Evolutionary conservation across 495 filamentous ascomycete species (phyloP), one percentile per base, ranked within the genome.

Genomic region (Talaromyces adpressus): DNA sequence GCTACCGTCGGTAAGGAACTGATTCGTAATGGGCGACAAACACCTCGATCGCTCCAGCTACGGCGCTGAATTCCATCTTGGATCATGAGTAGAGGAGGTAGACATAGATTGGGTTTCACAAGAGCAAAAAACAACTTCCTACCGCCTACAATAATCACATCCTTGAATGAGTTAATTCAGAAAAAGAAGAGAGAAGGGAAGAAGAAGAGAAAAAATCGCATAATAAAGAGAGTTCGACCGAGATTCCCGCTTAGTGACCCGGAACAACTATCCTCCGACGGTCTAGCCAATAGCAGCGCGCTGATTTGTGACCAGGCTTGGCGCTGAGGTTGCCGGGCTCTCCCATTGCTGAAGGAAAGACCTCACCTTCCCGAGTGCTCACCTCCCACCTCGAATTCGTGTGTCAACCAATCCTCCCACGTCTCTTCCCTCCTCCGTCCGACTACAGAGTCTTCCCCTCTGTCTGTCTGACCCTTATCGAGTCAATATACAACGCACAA

Each of bases 91-190:
- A 89, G 86, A 85, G 86, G 82, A 85, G 70, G 76, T 68, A 74
- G 69, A 77, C 79, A 81, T 78, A 61, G 62, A 60, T 36, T 63
- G 51, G 51, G 25, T 62, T 25, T 58, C 22, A 36, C 61, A 57
- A 66, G 61, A 18, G 59, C 3, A 36, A 25, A 58, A 36, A 36
- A 58, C 27, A 36, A 58, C 36, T 60, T 66, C 76, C 75, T 79
- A 74, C 80, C 80, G 84, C 89, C 92, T 89, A 97, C 92, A 93
- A 96, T 93, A 95, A 87, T 73, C 81, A 84, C 85, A 88, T 81
- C 84, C 89, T 73, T 68, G 68, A 79, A 81, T 79, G 77, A 81
- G 77, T 73, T 70, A 74, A 81, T 82, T 78, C 78, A 80, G 75
- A 80, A 66, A 66, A 65, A 77, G 68, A 72, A 77, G 75, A 71